Evolutionary conservation across 768 basidiomycete species (phyloP).

Genomic region (Sutorius australiensis): DNA sequence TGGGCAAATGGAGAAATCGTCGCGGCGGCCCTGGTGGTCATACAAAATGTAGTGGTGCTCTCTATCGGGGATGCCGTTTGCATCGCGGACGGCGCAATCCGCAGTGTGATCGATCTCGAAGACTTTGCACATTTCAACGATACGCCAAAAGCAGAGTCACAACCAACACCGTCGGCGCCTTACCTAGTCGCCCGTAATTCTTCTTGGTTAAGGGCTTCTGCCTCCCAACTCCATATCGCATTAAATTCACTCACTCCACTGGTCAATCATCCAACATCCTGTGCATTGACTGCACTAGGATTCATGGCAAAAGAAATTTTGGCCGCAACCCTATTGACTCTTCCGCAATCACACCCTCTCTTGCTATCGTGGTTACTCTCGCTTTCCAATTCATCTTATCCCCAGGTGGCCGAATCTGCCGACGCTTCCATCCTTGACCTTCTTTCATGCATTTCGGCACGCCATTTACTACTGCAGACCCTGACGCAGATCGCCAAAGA

Average conservation of each 20-base stretch:
- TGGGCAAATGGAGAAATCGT: constrained; percentile 75
- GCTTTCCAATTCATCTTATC: constrained; percentile 57
- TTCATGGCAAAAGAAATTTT: constrained; percentile 55
- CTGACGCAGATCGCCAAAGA: constrained; percentile 62
- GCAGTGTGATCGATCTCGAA: constrained; percentile 54
- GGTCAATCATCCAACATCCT: constrained; percentile 65
- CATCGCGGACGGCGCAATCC: constrained; percentile 54
- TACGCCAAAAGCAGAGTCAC: constrained; percentile 11
- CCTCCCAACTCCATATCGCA: constrained; percentile 80
- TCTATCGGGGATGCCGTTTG: constrained; percentile 70
- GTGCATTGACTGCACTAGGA: constrained; percentile 57
- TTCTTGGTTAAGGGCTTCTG: constrained; percentile 78
- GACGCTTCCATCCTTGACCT: constrained; percentile 43
- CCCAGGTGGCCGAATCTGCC: constrained; percentile 50
- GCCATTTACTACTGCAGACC: constrained; percentile 47
- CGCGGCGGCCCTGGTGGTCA: constrained; percentile 51
- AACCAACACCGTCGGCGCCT: constrained; percentile 29
- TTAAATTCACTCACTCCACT: constrained; percentile 72
- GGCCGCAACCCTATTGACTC: constrained; percentile 51
- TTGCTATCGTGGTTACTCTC: constrained; percentile 72
- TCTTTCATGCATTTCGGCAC: constrained; percentile 41
- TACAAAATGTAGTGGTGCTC: constrained; percentile 51
- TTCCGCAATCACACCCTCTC: constrained; percentile 65
- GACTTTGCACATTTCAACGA: constrained; percentile 46
- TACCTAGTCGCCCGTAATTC: constrained; percentile 58